phyloP scores from a whole-genome alignment of 73 alveolate species.

The Paramecium sexaurelia region DNA sequence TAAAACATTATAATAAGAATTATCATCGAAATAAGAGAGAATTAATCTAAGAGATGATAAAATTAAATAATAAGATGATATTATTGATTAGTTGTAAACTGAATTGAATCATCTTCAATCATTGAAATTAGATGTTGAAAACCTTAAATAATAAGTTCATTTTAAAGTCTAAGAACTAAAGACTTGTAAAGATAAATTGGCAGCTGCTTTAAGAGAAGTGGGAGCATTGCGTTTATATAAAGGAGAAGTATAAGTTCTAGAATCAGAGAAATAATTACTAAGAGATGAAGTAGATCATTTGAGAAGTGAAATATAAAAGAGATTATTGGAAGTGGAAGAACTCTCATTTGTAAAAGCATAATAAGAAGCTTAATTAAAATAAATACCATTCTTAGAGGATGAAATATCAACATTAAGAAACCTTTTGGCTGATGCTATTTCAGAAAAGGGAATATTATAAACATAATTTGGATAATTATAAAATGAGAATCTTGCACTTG shows the following conservation, averaged over 20 bases:
- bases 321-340: neutral
- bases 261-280: neutral
- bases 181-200: neutral
- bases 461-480: neutral
- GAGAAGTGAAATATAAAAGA: neutral
- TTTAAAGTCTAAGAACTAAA: neutral
- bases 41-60: constrained; percentile 13
- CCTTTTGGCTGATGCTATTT: constrained; percentile 4
- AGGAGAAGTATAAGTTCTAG: neutral
- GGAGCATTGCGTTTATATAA: neutral
- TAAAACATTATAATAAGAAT: neutral
- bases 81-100: neutral
- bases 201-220: constrained; percentile 10
- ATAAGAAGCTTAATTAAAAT: constrained; percentile 30
- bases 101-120: neutral
- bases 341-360: neutral
- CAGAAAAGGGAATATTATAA: constrained; percentile 30
- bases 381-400: constrained; percentile 33
- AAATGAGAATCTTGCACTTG: constrained; percentile 1
- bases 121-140: neutral
- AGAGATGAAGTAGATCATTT: constrained; percentile 29
- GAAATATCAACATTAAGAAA: neutral
- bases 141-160: neutral
- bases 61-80: neutral
- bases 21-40: neutral